A percentile compares a stretch with the other conserved stretches of the same genome.
Conservation (phyloP, 805 yeast genomes). For the Lipomyces anomalus region DNA sequence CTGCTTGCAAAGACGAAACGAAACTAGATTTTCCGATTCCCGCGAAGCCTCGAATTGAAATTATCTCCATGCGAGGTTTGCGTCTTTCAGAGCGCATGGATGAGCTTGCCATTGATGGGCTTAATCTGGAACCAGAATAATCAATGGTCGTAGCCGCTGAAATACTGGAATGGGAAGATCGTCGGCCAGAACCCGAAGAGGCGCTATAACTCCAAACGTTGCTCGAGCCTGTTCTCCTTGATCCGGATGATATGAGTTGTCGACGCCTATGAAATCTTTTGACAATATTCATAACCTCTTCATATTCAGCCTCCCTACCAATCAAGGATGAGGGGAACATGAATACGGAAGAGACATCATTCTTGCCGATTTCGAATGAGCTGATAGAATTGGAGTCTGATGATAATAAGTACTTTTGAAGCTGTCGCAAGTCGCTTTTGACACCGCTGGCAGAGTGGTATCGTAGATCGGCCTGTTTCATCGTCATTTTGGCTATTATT, state of each 20-base stretch:
- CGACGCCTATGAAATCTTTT: constrained; percentile 12
- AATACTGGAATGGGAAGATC: neutral
- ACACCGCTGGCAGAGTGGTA: constrained; percentile 22
- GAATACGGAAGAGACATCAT: constrained; percentile 20
- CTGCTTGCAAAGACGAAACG: constrained; percentile 9
- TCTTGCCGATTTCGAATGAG: constrained; percentile 14
- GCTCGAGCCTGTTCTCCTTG: no score
- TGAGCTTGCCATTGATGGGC: neutral
- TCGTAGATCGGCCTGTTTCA: constrained; percentile 16
- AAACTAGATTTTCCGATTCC: constrained; percentile 23
- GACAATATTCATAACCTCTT: constrained; percentile 4
- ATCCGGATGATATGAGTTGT: neutral
- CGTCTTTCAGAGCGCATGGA: neutral
- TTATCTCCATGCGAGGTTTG: constrained; percentile 7
- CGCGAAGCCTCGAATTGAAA: constrained; percentile 14
- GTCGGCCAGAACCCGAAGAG: neutral
- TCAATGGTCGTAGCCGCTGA: neutral
- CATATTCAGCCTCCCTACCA: constrained; percentile 17
- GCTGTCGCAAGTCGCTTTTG: constrained; percentile 12
- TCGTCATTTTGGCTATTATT: constrained; percentile 24
- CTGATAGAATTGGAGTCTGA: constrained; percentile 5
- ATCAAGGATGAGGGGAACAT: constrained; percentile 17
- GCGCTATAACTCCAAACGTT: neutral
- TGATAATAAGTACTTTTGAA: constrained; percentile 8
- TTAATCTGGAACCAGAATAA: neutral